phyloP scores from a whole-genome alignment of 208 protist genomes.

The Leishmania tropica region DNA sequence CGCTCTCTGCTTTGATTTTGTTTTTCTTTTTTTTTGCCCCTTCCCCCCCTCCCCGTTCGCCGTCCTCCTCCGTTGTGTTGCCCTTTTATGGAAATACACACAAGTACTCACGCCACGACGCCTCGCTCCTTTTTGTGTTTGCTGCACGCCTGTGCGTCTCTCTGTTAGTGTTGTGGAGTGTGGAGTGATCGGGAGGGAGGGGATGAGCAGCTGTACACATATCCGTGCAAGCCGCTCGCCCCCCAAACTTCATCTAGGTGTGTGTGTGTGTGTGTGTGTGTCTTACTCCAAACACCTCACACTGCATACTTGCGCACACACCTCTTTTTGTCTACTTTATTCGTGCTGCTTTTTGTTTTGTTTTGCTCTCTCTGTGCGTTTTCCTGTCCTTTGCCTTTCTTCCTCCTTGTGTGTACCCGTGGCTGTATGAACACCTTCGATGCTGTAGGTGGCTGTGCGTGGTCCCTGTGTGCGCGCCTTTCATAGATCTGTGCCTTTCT shows the following conservation, averaged over 20 bases:
- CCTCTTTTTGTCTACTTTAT: background rate
- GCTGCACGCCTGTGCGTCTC: background rate
- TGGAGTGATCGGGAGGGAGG: background rate
- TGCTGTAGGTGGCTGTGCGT: background rate
- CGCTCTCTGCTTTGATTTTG: background rate
- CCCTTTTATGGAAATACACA: background rate
- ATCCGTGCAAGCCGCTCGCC: background rate
- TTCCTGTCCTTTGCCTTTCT: background rate
- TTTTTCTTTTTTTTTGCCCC: slow-evolving; percentile 1
- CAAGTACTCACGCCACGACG: background rate
- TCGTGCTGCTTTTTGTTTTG: background rate
- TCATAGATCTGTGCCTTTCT: slow-evolving; percentile 17
- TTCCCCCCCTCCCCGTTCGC: background rate
- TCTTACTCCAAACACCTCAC: background rate
- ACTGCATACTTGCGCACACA: background rate
- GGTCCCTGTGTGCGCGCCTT: background rate
- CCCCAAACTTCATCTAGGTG: background rate
- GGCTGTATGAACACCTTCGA: background rate
- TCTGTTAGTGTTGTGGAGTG: background rate
- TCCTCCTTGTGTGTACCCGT: slow-evolving; percentile 11
- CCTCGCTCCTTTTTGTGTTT: background rate
- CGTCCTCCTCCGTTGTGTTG: background rate
- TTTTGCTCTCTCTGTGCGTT: too few relatives aligned
- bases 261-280: background rate
- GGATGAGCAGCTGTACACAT: slow-evolving; percentile 13